Conservation (phyloP, 2,329 filamentous ascomycete genomes). For the Neurospora sp. region DNA sequence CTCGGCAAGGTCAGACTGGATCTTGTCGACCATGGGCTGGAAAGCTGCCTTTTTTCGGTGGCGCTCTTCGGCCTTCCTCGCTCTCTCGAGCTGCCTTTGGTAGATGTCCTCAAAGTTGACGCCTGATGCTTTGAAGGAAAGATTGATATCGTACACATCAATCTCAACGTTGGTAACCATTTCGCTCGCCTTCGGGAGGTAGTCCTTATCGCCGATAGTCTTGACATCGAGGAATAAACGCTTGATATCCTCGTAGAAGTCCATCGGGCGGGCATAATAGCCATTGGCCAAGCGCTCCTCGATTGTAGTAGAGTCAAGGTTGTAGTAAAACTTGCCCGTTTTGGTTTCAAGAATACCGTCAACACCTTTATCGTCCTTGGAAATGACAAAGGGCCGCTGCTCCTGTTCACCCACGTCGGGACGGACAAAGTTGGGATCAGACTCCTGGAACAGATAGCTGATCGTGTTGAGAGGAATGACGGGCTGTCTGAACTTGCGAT, state of each 20-base stretch:
- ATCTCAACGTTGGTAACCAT: constrained; percentile 89
- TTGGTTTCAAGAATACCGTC: constrained; percentile 65
- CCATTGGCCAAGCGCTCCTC: constrained; percentile 96
- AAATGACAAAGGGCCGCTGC: constrained; percentile 66
- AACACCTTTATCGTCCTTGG: constrained; percentile 68
- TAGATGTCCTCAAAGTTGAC: constrained; percentile 79
- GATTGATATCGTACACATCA: constrained; percentile 63
- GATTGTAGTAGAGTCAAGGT: constrained; percentile 83
- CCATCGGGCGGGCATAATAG: constrained; percentile 82
- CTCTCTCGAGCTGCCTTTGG: constrained; percentile 57
- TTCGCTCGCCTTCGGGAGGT: constrained; percentile 80
- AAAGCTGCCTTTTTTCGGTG: constrained; percentile 51
- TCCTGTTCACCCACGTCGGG: constrained; percentile 44
- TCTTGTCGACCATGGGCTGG: constrained; percentile 41
- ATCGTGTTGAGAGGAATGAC: constrained; percentile 66
- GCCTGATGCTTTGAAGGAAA: constrained; percentile 40
- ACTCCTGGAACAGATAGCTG: constrained; percentile 74
- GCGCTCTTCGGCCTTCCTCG: constrained; percentile 48
- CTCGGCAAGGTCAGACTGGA: constrained; percentile 39
- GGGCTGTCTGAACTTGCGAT: constrained; percentile 77
- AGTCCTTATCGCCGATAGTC: constrained; percentile 70
- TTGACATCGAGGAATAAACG: constrained; percentile 76
- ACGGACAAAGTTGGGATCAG: constrained; percentile 60
- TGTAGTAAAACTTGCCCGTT: constrained; percentile 85
- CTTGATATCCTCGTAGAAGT: constrained; percentile 83